These are phyloP conservation scores for Xylaria arbuscula DNA, from an alignment of 2,329 filamentous ascomycete species.

Conservation along the genomic window DNA sequence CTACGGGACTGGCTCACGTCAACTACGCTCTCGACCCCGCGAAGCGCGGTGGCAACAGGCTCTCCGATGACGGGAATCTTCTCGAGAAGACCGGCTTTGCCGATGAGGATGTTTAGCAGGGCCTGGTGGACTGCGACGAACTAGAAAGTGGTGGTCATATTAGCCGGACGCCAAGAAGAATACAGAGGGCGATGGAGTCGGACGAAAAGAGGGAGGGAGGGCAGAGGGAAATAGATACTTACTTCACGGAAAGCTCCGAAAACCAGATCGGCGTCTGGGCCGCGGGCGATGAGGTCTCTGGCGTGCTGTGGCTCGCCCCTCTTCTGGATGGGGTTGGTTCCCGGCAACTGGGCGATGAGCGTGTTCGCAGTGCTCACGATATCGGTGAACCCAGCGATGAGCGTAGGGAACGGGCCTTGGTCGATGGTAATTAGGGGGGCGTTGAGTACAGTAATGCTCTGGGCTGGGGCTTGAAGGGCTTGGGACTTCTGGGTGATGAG, in stretches of 20 bases:
- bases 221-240: background rate
- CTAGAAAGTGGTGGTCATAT: conserved; percentile 3
- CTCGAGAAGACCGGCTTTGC: conserved; percentile 31
- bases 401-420: conserved; percentile 24
- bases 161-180: background rate
- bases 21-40: conserved; percentile 30
- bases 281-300: conserved; percentile 25
- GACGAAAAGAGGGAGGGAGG: background rate
- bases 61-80: conserved; percentile 30
- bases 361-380: conserved; percentile 32
- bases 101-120: conserved; percentile 36
- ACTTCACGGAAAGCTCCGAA: conserved; percentile 34
- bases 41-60: conserved; percentile 33
- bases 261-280: conserved; percentile 30
- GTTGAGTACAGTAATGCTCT: conserved; percentile 34
- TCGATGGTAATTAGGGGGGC: conserved; percentile 29
- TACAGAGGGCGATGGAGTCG: background rate
- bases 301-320: conserved; percentile 22
- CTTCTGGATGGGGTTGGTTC: conserved; percentile 7
- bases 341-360: conserved; percentile 8
- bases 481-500: conserved; percentile 31
- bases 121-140: conserved; percentile 35
- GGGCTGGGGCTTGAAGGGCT: conserved; percentile 29
- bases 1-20: conserved; percentile 25
- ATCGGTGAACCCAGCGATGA: conserved; percentile 31